Base-by-base conservation (phyloP, 2,329 filamentous ascomycete species). In the Zarea fungicola region DNA sequence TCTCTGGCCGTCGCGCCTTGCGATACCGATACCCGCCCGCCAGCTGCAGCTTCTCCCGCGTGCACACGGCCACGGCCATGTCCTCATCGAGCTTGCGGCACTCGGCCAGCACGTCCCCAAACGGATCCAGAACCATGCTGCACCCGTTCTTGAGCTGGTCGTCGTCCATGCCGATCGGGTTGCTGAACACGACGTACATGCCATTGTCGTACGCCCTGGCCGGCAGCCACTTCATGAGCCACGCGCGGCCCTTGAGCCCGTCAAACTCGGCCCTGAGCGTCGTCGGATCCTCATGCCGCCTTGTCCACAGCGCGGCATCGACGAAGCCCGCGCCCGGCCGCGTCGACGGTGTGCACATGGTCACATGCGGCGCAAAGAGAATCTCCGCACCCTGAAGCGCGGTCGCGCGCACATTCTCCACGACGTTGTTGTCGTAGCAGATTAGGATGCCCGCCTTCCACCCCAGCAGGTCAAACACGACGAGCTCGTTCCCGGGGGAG, bases 351-450 rank as follows among this genome's bases (percentile, higher is more conserved):
- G 52, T 56, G 46, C 54, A 55, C 54, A 56, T 53, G 22, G 52
- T 53, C n/a, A 55, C 52, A 35, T 56, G 54, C 8, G 54, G 51
- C 35, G 52, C 47, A 22, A 56, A 55, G 11, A 55, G 31, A n/a
- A 56, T 29, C 49, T 56, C 53, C 1, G 53, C 54, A 6, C 54
- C 54, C 3, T 14, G 16, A 6, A 53, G 44, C 11, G 54, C 52
- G 18, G 49, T 53, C 6, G 50, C 50, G 3, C 54, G 54, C 3
- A 50, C 54, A 19, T 56, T 55, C 34, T 56, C 52, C 11, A 56
- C 52, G 25, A 55, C 47, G 23, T 55, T 56, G 44, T 56, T 57
- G 42, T 55, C 54, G 52, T 55, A 57, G 52, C 52, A 57, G 32
- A 55, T 57, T 8, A 55, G 37, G n/a, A 57, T 53, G 25, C 52